These are phyloP conservation scores for Rugonectria rugulosa DNA, from an alignment of 2,329 filamentous ascomycete genomes.

Conservation along the genomic window DNA sequence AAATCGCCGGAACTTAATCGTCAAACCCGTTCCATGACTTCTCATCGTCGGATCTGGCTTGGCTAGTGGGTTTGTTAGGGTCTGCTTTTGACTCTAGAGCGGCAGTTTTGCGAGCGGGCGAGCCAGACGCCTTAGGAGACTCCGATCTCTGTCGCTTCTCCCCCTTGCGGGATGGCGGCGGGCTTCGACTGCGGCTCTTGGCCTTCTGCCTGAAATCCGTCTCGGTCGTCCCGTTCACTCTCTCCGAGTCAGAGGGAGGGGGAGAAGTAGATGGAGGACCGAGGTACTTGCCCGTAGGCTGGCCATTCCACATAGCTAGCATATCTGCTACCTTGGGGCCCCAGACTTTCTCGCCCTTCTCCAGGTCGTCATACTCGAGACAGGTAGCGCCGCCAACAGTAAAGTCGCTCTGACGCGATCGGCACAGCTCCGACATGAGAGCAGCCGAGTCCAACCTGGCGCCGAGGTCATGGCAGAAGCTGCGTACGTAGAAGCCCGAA, in stretches of 20 bases:
- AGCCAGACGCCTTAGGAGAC: slow-evolving; percentile 30
- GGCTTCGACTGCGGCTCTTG: slow-evolving; percentile 16
- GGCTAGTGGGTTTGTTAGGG: slow-evolving; percentile 18
- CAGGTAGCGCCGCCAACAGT: slow-evolving; percentile 73
- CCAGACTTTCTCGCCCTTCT: slow-evolving; percentile 82
- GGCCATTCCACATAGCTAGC: slow-evolving; percentile 53
- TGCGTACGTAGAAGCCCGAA: slow-evolving; percentile 96
- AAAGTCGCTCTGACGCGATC: slow-evolving; percentile 84
- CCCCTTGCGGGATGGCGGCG: slow-evolving; percentile 14
- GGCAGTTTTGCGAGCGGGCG: slow-evolving; percentile 42
- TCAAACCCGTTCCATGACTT: slow-evolving; percentile 54
- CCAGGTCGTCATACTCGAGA: slow-evolving; percentile 79
- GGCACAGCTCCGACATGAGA: slow-evolving; percentile 84
- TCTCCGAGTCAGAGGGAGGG: slow-evolving; percentile 32
- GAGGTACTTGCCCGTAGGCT: slow-evolving; percentile 39
- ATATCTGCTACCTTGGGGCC: slow-evolving; percentile 71
- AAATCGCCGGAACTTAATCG: slow-evolving; percentile 38
- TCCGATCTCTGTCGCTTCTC: slow-evolving; percentile 44
- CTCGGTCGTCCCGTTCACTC: slow-evolving; percentile 28
- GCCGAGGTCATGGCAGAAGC: slow-evolving; percentile 90
- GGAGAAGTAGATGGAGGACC: slow-evolving; percentile 23
- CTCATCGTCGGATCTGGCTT: slow-evolving; percentile 46
- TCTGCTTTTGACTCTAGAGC: slow-evolving; percentile 31
- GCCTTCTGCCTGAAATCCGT: slow-evolving; percentile 20
- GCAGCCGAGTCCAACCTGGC: slow-evolving; percentile 81